A percentile compares a stretch with the other conserved stretches of the same genome.
These are phyloP conservation scores for Hydnomerulius pinastri DNA, from an alignment of 768 basidiomycete genomes.

Conservation along the genomic window DNA sequence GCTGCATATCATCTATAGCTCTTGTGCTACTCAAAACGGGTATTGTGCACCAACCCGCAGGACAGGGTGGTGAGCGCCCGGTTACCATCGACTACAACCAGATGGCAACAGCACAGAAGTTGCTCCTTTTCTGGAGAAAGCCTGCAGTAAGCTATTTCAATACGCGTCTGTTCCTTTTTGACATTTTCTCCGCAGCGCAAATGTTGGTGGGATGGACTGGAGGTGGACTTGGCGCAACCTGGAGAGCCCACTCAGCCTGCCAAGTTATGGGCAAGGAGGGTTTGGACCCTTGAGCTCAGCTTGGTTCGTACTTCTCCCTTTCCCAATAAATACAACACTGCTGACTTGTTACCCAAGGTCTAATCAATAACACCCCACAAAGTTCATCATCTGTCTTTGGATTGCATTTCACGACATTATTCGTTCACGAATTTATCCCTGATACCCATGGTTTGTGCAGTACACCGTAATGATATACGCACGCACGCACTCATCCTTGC, in stretches of 20 bases:
- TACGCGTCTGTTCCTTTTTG: neutral
- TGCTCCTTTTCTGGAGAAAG: slow-evolving; percentile 97
- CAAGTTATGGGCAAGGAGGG: slow-evolving; percentile 95
- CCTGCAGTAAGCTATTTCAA: slow-evolving; percentile 77
- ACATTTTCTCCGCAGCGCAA: slow-evolving; percentile 65
- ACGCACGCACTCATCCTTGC: slow-evolving; percentile 29
- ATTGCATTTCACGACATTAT: slow-evolving; percentile 18
- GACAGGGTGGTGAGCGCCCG: slow-evolving; percentile 58
- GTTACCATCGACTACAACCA: slow-evolving; percentile 88
- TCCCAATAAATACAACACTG: neutral
- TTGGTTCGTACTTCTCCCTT: slow-evolving; percentile 53
- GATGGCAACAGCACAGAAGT: slow-evolving; percentile 97
- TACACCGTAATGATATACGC: slow-evolving; percentile 28
- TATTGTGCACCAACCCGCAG: slow-evolving; percentile 67
- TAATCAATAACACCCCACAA: slow-evolving; percentile 7
- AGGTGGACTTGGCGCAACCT: slow-evolving; percentile 73
- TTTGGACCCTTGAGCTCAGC: slow-evolving; percentile 98
- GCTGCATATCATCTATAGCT: slow-evolving; percentile 98
- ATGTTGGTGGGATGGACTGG: slow-evolving; percentile 99
- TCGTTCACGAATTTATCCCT: slow-evolving; percentile 19
- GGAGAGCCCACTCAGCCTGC: slow-evolving; percentile 57
- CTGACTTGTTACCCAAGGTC: slow-evolving; percentile 18
- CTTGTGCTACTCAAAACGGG: slow-evolving; percentile 97
- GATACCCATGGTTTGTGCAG: slow-evolving; percentile 31
- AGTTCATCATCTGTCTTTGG: slow-evolving; percentile 5